Evolutionary conservation across 495 filamentous ascomycete species (phyloP), one percentile per base, ranked within the genome.

Genomic region (Jackrogersella multiformis): DNA sequence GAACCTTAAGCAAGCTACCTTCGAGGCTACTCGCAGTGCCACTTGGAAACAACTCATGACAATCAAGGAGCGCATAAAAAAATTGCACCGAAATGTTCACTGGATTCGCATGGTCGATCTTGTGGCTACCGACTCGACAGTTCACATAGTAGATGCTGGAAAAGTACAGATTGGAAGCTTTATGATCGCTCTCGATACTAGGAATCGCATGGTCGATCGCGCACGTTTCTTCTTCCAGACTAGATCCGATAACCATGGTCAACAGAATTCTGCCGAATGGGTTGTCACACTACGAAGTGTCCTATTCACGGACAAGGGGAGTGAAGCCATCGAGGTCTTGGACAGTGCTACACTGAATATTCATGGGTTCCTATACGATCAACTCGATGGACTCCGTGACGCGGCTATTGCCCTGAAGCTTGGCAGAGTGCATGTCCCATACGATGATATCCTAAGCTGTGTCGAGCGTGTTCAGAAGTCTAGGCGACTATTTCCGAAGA

Each of bases 71-170:
- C 84, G 86, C 56, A 87, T 96, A 59, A 97, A 97, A 80, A 86
- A 85, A 35, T 74, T 98, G 30, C 94, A 98, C 73, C 87, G 90
- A 32, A 90, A 90, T 67, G 89, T 98, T 69, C 86, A 91, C 64
- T 97, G 92, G 92, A 82, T 99, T 60, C 86, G 90, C 46, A 82
- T 97, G 83, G 89, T 97, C 34, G 96, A 99, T 77, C 78, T 99
- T 24, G 86, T 92, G n/a, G 92, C 92, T 10, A 86, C 89, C 21
- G 92, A 92, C 72, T 90, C 92, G 3, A 87, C 87, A 13, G 70
- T 95, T 46, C 86, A 85, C 28, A 84, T 98, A 45, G 75, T 86
- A 16, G 90, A 93, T 68, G 91, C 95, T 24, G 96, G 96, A 9
- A 88, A 87, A 62, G 76, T 97, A 21, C 91, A 97, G 72, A 79